Evolutionary conservation across 2,329 filamentous ascomycete species (phyloP), one percentile per base, ranked within the genome.

Genomic region (Rutstroemia sp.): DNA sequence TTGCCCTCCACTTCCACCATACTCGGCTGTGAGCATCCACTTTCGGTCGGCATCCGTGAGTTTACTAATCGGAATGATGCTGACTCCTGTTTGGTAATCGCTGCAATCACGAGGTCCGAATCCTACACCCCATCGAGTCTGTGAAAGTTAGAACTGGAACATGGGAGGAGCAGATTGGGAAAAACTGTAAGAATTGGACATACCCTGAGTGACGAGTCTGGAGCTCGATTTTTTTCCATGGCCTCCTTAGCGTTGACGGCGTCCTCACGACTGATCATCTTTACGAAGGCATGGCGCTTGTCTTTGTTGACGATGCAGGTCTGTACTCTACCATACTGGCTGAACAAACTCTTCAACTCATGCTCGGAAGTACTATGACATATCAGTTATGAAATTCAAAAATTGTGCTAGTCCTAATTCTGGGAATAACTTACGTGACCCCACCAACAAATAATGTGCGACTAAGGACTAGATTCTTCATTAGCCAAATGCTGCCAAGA

Each of bases 251-350:
- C 94, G 60, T 72, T 76, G 58, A 95, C 80, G 14, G 94, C 92
- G 71, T 96, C 90, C 60, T 83, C 80, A 39, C 95, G 89, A 61
- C 83, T 94, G 63, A 94, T 82, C 94, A 99, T 99, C 75, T 99
- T 99, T 67, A 99, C 92, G 70, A 99, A 99, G 5, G 94, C 94
- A 72, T 99, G 94, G 17, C 94, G 88, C 75, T 97, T 99, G 68
- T 99, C 94, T 67, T 90, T 88, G 75, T 99, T 97, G 63, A 96
- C 92, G 63, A 99, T 99, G 73, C 92, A 97, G 1, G 92, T 96
- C 72, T 99, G 94, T 4, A 99, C 94, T 53, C 85, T 78, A 58
- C 94, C 94, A 68, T 86, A 96, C 47, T 84, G 84, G 67, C 77
- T 78, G 71, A 99, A 99, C 46, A 95, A 84, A 51, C 75, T 76